A percentile compares a stretch with the other conserved stretches of the same genome.
phyloP scores from a whole-genome alignment of 805 yeast species.

The Starmerella asiatica region DNA sequence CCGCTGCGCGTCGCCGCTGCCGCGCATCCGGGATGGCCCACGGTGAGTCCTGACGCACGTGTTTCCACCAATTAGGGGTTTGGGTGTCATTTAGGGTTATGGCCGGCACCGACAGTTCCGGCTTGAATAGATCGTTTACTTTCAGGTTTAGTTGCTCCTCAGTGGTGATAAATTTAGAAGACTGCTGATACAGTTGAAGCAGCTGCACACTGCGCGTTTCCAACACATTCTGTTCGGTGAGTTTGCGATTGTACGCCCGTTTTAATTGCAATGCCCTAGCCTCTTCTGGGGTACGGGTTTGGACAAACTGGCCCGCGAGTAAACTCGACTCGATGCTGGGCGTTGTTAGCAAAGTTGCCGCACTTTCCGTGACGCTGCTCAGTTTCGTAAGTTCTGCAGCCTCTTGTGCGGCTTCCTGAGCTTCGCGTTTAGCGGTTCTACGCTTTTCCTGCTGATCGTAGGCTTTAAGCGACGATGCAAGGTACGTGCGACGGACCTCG shows the following conservation, averaged over 20 bases:
- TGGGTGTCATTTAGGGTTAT: slow-evolving; percentile 8
- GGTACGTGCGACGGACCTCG: slow-evolving; percentile 58
- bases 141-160: slow-evolving; percentile 14
- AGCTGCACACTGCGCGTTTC: slow-evolving; percentile 43
- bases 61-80: slow-evolving; percentile 13
- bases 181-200: slow-evolving; percentile 47
- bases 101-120: slow-evolving; percentile 7
- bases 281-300: slow-evolving; percentile 63
- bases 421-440: slow-evolving; percentile 30
- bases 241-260: slow-evolving; percentile 52
- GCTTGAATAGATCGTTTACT: slow-evolving; percentile 11
- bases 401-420: slow-evolving; percentile 28
- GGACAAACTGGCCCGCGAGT: slow-evolving; percentile 54
- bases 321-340: slow-evolving; percentile 56
- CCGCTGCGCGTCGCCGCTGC: slow-evolving; percentile 4
- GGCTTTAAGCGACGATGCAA: slow-evolving; percentile 44
- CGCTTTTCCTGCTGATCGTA: slow-evolving; percentile 39
- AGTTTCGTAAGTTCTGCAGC: slow-evolving; percentile 24
- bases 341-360: slow-evolving; percentile 49
- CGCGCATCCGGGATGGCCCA: not conserved
- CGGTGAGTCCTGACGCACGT: slow-evolving; percentile 3
- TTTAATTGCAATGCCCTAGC: slow-evolving; percentile 41
- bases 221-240: slow-evolving; percentile 38
- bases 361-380: slow-evolving; percentile 25
- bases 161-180: slow-evolving; percentile 12